A percentile compares a stretch with the other conserved stretches of the same genome.
phyloP scores from a whole-genome alignment of 352 stramenopile genomes.

The Thalassiosira sp. region DNA sequence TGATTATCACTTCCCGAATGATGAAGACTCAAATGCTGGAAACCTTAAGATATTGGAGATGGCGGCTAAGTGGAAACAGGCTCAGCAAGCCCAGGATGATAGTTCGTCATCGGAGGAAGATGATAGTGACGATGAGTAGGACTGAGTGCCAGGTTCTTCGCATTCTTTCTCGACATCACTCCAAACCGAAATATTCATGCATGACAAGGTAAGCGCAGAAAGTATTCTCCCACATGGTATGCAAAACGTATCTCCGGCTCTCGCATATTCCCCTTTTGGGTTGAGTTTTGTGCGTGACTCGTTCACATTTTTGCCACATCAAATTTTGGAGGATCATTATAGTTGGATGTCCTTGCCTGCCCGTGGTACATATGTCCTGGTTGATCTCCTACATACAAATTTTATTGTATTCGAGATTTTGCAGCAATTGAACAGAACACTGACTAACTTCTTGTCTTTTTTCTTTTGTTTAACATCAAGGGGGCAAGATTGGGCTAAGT shows the following conservation, averaged over 20 bases:
- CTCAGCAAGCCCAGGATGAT: slow-evolving; percentile 49
- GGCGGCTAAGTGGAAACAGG: slow-evolving; percentile 95
- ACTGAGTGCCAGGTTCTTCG: no score
- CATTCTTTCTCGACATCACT: neutral
- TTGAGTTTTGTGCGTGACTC: slow-evolving; percentile 37
- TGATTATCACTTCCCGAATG: slow-evolving; percentile 98
- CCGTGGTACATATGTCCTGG: slow-evolving; percentile 41
- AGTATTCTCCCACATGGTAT: neutral
- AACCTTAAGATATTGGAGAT: slow-evolving; percentile 98
- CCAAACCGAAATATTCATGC: neutral
- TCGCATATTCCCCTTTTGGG: slow-evolving; percentile 35
- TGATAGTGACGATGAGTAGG: slow-evolving; percentile 45
- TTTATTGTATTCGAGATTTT: no score
- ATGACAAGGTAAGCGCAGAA: neutral
- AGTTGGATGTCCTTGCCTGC: slow-evolving; percentile 51
- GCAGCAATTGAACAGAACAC: no score
- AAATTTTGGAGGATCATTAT: slow-evolving; percentile 45
- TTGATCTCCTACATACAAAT: slow-evolving; percentile 46
- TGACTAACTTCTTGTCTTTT: no score
- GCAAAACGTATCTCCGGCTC: slow-evolving; percentile 59
- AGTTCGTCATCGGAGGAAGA: slow-evolving; percentile 50
- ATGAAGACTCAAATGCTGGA: slow-evolving; percentile 89
- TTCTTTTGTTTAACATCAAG: no score
- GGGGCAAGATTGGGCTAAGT: no score
- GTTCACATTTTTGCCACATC: slow-evolving; percentile 56